These are phyloP conservation scores for Rosa rugosa DNA, from an alignment of 306 rosid genomes.

Conservation along the genomic window DNA sequence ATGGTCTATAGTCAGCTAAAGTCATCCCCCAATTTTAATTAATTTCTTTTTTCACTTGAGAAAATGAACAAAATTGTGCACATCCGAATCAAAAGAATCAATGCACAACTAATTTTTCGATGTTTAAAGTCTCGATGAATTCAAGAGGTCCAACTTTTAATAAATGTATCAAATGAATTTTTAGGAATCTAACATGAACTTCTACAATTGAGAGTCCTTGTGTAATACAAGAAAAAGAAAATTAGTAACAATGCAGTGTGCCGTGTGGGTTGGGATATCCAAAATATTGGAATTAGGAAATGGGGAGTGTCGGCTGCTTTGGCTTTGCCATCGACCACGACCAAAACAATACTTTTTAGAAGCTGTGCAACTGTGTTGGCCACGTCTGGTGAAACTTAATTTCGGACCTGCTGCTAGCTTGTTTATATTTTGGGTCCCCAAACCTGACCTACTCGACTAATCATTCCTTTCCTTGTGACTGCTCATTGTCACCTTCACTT, in stretches of 20 bases:
- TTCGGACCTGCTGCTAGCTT: background rate
- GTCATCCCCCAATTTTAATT: too few species aligned
- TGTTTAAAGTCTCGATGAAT: too few species aligned
- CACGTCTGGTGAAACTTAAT: background rate
- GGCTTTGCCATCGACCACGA: conserved; percentile 17
- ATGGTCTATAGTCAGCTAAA: too few species aligned
- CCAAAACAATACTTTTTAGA: conserved; percentile 10
- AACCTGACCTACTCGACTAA: background rate
- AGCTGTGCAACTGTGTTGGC: background rate
- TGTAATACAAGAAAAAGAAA: background rate
- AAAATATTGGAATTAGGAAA: background rate
- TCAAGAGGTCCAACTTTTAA: too few species aligned
- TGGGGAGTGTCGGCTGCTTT: conserved; percentile 17
- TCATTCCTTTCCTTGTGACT: background rate
- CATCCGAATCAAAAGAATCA: too few species aligned
- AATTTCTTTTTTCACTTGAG: too few species aligned
- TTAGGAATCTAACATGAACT: too few species aligned
- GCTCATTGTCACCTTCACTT: background rate
- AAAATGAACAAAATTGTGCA: too few species aligned
- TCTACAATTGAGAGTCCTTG: too few species aligned
- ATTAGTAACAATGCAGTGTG: background rate
- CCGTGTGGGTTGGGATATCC: background rate
- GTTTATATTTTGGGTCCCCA: background rate
- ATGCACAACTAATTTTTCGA: too few species aligned
- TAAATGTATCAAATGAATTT: too few species aligned